Evolutionary conservation across 1,284 basidiomycete species (phyloP).

Genomic region (Papiliotrema nemorosa): DNA sequence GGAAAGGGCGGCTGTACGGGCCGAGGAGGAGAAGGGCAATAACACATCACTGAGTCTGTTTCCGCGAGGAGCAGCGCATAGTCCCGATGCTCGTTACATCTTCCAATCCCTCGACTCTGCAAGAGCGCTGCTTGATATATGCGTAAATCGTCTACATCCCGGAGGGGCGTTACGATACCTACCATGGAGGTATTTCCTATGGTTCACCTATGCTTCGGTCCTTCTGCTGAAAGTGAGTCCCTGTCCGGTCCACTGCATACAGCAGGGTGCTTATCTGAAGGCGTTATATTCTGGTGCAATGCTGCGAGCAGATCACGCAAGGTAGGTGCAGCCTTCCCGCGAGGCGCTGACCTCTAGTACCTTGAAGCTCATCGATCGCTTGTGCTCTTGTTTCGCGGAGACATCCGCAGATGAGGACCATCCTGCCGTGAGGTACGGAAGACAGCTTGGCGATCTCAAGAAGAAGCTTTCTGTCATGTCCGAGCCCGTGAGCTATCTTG

Average conservation of each 20-base stretch:
- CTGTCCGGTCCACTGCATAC: no score
- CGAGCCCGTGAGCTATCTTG: slow-evolving; percentile 17
- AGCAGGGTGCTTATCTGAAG: slow-evolving; percentile 7
- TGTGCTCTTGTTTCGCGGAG: slow-evolving; percentile 35
- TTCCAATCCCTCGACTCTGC: slow-evolving; percentile 47
- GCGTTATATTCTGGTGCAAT: slow-evolving; percentile 50
- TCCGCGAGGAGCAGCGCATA: slow-evolving; percentile 43
- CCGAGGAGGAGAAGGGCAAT: slow-evolving; percentile 33
- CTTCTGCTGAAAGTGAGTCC: slow-evolving; percentile 39
- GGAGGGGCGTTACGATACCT: slow-evolving; percentile 46
- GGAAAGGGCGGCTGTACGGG: slow-evolving; percentile 43
- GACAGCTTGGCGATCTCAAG: slow-evolving; percentile 33
- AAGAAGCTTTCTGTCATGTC: slow-evolving; percentile 34
- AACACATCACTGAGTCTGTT: slow-evolving; percentile 37
- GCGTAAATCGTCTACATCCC: slow-evolving; percentile 43
- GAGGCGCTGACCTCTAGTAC: slow-evolving; percentile 14
- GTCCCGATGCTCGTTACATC: slow-evolving; percentile 47
- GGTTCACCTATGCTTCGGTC: slow-evolving; percentile 49
- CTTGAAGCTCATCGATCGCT: slow-evolving; percentile 39
- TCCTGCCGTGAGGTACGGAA: slow-evolving; percentile 43
- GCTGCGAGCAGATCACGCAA: slow-evolving; percentile 40
- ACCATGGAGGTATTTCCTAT: slow-evolving; percentile 45
- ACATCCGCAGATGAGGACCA: slow-evolving; percentile 41
- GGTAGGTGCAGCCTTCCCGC: slow-evolving; percentile 16
- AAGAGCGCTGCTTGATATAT: slow-evolving; percentile 43